Base-by-base conservation (phyloP, 352 stramenopile genomes). In the Aphanomyces stellatus region DNA sequence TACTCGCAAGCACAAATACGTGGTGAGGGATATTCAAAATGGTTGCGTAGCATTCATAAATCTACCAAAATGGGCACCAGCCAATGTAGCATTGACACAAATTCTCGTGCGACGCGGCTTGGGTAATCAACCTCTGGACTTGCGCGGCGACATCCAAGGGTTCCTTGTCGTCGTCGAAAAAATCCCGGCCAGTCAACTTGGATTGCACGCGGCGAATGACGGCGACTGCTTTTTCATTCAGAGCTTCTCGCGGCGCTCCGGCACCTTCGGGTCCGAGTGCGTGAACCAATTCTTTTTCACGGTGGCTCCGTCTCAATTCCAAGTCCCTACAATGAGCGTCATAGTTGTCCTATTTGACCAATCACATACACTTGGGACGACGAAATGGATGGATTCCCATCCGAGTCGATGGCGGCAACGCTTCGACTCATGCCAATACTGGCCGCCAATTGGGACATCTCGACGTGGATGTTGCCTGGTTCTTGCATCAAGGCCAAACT, bases 21-120 rank as follows among this genome's bases (percentile, higher is more conserved):
- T n/a, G n/a, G n/a, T n/a, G n/a, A n/a, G n/a, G n/a, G n/a, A n/a
- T n/a, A n/a, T n/a, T n/a, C n/a, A n/a, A n/a, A n/a, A n/a, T n/a
- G n/a, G n/a, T n/a, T n/a, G n/a, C n/a, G n/a, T n/a, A n/a, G n/a
- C n/a, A n/a, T n/a, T n/a, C n/a, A n/a, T n/a, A n/a, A n/a, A n/a
- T 49, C 72, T 78, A 93, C 85, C 85, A 94, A 60, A 94, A 94
- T n/a, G 85, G 85, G 75, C 85, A 99, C 96, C 96, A 99, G 33
- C 98, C 98, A 70, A 99, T 97, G 72, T 99, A 99, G 59, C 96
- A 91, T 72, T 99, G 96, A 67, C 94, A 98, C 31, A 99, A 79
- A 75, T 99, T 99, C 72, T 99, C 96, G 62, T 97, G 95, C 7
- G 94, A 99, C 5, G 97, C 98, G 17, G 97, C 97, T 69, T 99